phyloP scores from a whole-genome alignment of 1,139 yeast species.

The Blastobotrys apis region DNA sequence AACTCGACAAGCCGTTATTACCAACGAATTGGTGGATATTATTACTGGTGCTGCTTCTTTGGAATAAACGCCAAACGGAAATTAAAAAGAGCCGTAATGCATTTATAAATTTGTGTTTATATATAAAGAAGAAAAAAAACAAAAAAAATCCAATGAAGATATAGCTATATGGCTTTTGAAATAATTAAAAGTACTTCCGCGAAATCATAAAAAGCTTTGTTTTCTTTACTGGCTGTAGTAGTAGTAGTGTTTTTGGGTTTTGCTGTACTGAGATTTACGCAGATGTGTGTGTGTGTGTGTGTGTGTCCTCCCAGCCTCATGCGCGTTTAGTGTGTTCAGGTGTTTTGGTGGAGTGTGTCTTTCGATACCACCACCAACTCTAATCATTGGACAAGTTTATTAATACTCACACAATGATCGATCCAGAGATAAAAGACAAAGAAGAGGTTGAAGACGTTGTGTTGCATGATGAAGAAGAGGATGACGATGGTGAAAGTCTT shows the following conservation, averaged over 20 bases:
- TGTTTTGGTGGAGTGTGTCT: too few species aligned
- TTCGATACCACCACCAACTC: too few species aligned
- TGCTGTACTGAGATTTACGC: too few species aligned
- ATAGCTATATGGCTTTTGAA: neutral
- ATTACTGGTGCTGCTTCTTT: slow-evolving; percentile 99
- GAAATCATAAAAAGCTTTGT: too few species aligned
- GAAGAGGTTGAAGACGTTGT: neutral
- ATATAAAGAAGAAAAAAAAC: slow-evolving; percentile 2
- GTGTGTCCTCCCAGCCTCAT: too few species aligned
- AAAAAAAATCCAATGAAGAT: slow-evolving; percentile 2
- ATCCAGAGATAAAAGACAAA: neutral
- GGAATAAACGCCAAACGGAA: too few species aligned
- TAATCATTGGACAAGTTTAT: neutral
- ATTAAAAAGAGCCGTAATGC: neutral
- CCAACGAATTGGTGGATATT: slow-evolving; percentile 98
- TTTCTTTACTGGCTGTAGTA: too few species aligned
- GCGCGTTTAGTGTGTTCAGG: too few species aligned
- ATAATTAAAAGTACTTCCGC: too few species aligned
- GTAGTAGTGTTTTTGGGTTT: too few species aligned
- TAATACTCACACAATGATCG: neutral
- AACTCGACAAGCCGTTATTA: slow-evolving; percentile 99
- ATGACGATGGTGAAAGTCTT: neutral
- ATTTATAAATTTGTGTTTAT: neutral
- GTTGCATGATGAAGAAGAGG: neutral
- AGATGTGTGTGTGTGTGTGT: too few species aligned